A percentile compares a stretch with the other conserved stretches of the same genome.
phyloP scores from a whole-genome alignment of 192 early-diverging fungal species.

The Coemansia sp. region DNA sequence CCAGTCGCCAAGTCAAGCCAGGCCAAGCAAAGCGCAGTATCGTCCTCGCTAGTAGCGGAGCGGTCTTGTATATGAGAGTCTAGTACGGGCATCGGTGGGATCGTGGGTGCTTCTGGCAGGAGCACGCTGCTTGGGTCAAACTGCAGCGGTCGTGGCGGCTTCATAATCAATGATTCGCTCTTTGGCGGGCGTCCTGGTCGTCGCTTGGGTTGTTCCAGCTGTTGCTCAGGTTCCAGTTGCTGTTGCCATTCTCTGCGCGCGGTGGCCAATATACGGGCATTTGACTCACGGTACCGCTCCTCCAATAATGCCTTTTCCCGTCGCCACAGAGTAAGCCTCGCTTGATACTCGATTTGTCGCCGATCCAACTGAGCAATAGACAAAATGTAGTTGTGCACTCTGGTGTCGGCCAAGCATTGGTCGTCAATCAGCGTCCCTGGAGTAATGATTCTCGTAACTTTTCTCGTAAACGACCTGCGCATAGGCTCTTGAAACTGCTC shows the following conservation, averaged over 20 bases:
- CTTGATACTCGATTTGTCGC: background rate
- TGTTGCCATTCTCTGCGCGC: constrained; percentile 17
- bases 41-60: background rate
- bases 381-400: constrained; percentile 79
- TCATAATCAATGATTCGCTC: constrained; percentile 11
- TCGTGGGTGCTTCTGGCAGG: constrained; percentile 19
- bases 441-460: constrained; percentile 80
- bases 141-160: constrained; percentile 10
- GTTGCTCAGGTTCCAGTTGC: background rate
- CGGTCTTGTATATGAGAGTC: background rate
- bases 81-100: constrained; percentile 18
- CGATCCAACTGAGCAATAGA: constrained; percentile 56
- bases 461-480: constrained; percentile 62
- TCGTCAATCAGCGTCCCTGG: constrained; percentile 88
- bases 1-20: constrained; percentile 95
- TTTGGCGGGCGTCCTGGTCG: constrained; percentile 14
- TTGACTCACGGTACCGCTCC: background rate
- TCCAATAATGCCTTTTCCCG: constrained; percentile 7
- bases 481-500: constrained; percentile 65
- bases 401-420: constrained; percentile 62
- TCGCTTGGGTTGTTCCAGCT: background rate
- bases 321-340: constrained; percentile 10
- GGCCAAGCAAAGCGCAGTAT: constrained; percentile 66
- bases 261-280: background rate
- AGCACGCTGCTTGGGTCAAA: constrained; percentile 28